Evolutionary conservation across 768 basidiomycete genomes (phyloP), one percentile per base, ranked within the genome.

Genomic region (Auriscalpium orientale): DNA sequence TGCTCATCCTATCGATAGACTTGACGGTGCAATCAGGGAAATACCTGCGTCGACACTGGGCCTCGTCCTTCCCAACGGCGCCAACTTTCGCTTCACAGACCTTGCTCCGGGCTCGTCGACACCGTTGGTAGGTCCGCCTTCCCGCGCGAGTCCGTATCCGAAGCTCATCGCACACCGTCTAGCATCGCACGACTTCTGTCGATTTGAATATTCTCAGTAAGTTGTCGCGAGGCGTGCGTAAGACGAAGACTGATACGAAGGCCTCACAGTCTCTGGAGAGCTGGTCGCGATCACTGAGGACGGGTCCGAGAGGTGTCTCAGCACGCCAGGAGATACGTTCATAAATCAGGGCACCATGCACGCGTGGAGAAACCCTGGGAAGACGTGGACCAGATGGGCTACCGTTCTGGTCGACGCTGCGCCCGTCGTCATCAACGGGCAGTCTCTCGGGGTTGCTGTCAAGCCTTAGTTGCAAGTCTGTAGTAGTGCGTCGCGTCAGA

Each of bases 161-260:
- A 46, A 54, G n/a, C 35, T 49, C 1, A 75, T 71, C 72, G 75
- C 64, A 15, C 40, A 18, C 74, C 21, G 21, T 34, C 16, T 47
- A 73, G 71, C 71, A 70, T 48, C 61, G 82, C 33, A 83, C 82
- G 9, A 73, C 73, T 35, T 82, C 84, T 15, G 62, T 84, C 55
- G 84, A 85, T 62, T 79, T 81, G 62, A 84, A 85, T 59, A 78
- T 84, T 22, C 70, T 84, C 13, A 70, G 82, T 81, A 56, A 58
- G 77, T 60, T 15, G 5, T 16, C 38, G 40, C 15, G 45, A 7
- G 21, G 21, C 2, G 10, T 53, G 13, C 37, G n/a, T 11, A 20
- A 15, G 47, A 18, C 9, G 47, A 7, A 9, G 16, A 13, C 21
- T 28, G 15, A 45, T 9, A 9, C 28, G 22, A 28, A 28, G 1